These are phyloP conservation scores for Arachnomyces sp. DNA, from an alignment of 2,329 filamentous ascomycete genomes.

Conservation along the genomic window DNA sequence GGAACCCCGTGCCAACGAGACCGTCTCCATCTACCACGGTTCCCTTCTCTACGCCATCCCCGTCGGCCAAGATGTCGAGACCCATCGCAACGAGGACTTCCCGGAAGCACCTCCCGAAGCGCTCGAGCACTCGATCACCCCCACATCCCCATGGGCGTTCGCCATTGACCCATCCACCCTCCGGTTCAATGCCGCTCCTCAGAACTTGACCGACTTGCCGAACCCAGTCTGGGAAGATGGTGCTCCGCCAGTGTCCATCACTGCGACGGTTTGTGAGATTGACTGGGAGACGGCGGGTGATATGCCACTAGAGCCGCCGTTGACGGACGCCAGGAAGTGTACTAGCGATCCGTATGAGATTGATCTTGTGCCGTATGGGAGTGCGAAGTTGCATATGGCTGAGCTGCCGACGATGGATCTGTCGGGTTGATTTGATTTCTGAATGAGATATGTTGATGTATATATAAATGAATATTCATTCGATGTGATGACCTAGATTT, in stretches of 20 bases:
- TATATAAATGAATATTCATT: too few species aligned
- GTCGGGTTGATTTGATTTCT: background rate
- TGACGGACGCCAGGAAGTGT: conserved; percentile 25
- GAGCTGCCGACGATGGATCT: conserved; percentile 31
- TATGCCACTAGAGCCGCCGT: conserved; percentile 25
- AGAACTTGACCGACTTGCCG: conserved; percentile 11
- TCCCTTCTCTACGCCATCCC: conserved; percentile 39
- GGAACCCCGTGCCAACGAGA: conserved; percentile 34
- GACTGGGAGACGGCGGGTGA: conserved; percentile 30
- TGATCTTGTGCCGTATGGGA: conserved; percentile 40
- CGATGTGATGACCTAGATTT: too few species aligned
- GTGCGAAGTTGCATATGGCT: conserved; percentile 41
- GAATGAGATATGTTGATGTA: too few species aligned
- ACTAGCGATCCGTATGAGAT: conserved; percentile 28
- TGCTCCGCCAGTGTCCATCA: conserved; percentile 10
- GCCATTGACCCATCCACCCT: conserved; percentile 29
- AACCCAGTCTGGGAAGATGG: conserved; percentile 15
- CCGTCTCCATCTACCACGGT: conserved; percentile 38
- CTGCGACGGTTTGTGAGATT: conserved; percentile 30
- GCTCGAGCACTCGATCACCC: conserved; percentile 30
- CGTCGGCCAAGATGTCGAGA: conserved; percentile 23
- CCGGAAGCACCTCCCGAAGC: conserved; percentile 21
- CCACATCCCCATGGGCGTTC: conserved; percentile 21
- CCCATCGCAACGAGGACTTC: conserved; percentile 13
- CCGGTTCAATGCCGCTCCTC: conserved; percentile 19